These are phyloP conservation scores for Trichoderma hamatum DNA, from an alignment of 2,329 filamentous ascomycete genomes.

Conservation along the genomic window DNA sequence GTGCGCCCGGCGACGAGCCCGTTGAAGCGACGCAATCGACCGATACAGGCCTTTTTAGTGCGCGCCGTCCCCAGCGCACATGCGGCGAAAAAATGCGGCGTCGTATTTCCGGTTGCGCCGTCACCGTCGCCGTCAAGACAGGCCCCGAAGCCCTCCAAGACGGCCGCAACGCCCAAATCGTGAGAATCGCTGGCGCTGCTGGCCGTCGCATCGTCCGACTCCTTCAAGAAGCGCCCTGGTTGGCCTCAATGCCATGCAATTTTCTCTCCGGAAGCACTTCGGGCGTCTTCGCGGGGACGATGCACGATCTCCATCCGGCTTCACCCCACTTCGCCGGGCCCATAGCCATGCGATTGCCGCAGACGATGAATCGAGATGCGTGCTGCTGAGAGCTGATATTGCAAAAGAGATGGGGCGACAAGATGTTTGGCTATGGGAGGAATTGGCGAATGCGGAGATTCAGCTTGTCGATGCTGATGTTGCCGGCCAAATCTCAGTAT, in stretches of 20 bases:
- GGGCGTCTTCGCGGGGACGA: slow-evolving; percentile 20
- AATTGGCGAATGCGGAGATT: neutral
- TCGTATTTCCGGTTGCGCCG: slow-evolving; percentile 18
- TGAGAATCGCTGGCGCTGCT: neutral
- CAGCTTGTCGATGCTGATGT: neutral
- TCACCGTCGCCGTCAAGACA: neutral
- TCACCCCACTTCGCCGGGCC: slow-evolving; percentile 23
- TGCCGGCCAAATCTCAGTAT: neutral
- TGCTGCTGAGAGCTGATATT: neutral
- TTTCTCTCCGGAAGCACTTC: slow-evolving; percentile 19
- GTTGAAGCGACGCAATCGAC: slow-evolving; percentile 19
- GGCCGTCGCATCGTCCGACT: neutral
- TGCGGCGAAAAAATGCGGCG: slow-evolving; percentile 21
- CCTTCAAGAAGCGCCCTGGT: neutral
- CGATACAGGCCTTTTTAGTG: neutral
- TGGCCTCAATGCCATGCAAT: neutral
- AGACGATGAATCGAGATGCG: neutral
- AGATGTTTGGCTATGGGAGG: neutral
- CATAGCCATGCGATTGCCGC: slow-evolving; percentile 13
- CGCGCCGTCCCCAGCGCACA: neutral
- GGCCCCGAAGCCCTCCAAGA: neutral
- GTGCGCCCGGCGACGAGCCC: neutral
- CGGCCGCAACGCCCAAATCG: neutral
- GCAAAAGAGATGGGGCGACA: neutral
- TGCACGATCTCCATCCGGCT: slow-evolving; percentile 20